These are phyloP conservation scores for Tuber umbilicatum DNA, from an alignment of 495 filamentous ascomycete species.

Conservation along the genomic window DNA sequence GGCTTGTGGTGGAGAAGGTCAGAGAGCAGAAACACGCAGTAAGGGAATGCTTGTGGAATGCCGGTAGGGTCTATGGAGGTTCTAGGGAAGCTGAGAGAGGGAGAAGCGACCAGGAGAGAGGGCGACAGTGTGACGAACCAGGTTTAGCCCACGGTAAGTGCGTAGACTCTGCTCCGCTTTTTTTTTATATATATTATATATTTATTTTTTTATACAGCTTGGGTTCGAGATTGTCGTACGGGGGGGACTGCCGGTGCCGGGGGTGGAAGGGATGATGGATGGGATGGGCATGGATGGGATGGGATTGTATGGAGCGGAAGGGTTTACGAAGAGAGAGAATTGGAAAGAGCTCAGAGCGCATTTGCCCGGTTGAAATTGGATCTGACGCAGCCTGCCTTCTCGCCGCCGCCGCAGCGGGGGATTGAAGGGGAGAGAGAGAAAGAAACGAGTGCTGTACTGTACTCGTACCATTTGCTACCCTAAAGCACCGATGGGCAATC, in stretches of 20 bases:
- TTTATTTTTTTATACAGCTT: not conserved
- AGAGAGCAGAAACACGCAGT: not conserved
- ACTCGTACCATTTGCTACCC: no score
- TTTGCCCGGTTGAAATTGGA: slow-evolving; percentile 34
- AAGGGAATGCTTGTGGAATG: no score
- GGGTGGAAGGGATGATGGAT: no score
- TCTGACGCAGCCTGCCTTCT: slow-evolving; percentile 24
- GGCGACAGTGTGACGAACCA: no score
- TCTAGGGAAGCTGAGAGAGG: no score
- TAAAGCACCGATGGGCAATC: not conserved
- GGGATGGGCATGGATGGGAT: not conserved
- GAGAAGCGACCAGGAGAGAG: no score
- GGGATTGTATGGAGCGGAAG: not conserved
- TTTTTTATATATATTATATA: slow-evolving; percentile 10
- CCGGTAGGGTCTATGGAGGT: no score
- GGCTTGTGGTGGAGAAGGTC: not conserved
- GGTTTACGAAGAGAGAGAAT: no score
- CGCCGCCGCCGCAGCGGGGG: not conserved
- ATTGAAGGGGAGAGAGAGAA: not conserved
- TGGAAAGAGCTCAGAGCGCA: slow-evolving; percentile 11
- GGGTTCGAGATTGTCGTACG: not conserved
- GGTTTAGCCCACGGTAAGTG: no score
- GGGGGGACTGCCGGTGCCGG: not conserved
- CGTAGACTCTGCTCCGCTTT: not conserved
- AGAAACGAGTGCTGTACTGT: slow-evolving; percentile 8